These are phyloP conservation scores for Keithomyces neogunnii DNA, from an alignment of 2,329 filamentous ascomycete species.

Conservation along the genomic window DNA sequence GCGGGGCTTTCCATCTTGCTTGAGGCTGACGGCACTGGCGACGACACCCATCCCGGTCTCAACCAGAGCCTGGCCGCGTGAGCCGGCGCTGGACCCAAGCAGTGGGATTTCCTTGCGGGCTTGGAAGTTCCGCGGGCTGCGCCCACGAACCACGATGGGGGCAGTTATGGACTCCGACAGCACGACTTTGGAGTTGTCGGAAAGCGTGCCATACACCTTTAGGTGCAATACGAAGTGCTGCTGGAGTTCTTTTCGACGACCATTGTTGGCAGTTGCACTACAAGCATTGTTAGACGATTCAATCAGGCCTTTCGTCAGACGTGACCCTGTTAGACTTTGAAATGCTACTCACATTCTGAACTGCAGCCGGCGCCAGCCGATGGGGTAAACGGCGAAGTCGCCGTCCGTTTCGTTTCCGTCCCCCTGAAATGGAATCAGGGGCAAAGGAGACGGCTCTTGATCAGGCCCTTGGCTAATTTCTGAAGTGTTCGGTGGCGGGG, in stretches of 20 bases:
- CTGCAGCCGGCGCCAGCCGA: slow-evolving; percentile 88
- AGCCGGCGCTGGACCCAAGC: slow-evolving; percentile 65
- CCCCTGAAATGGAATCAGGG: slow-evolving; percentile 60
- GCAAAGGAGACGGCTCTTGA: slow-evolving; percentile 78
- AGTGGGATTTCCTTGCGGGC: slow-evolving; percentile 88
- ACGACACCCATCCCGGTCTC: slow-evolving; percentile 54
- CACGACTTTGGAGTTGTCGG: slow-evolving; percentile 73
- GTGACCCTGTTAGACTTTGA: not conserved
- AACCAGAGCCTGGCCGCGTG: slow-evolving; percentile 67
- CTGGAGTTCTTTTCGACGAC: slow-evolving; percentile 85
- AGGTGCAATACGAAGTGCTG: slow-evolving; percentile 90
- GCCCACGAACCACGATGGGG: slow-evolving; percentile 85
- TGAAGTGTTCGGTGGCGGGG: slow-evolving; percentile 71
- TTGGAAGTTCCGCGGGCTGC: slow-evolving; percentile 92
- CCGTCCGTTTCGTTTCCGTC: slow-evolving; percentile 54
- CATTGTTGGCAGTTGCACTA: slow-evolving; percentile 91
- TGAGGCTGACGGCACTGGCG: slow-evolving; percentile 45
- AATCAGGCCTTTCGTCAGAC: not conserved
- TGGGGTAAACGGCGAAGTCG: slow-evolving; percentile 83
- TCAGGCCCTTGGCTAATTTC: slow-evolving; percentile 58
- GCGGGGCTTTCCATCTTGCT: slow-evolving; percentile 45
- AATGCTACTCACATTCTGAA: slow-evolving; percentile 61
- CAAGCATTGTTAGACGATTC: not conserved
- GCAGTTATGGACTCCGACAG: slow-evolving; percentile 80
- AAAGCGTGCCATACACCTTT: slow-evolving; percentile 75